Evolutionary conservation across 1,284 basidiomycete species (phyloP).

Genomic region (Rhodotorula sp.): DNA sequence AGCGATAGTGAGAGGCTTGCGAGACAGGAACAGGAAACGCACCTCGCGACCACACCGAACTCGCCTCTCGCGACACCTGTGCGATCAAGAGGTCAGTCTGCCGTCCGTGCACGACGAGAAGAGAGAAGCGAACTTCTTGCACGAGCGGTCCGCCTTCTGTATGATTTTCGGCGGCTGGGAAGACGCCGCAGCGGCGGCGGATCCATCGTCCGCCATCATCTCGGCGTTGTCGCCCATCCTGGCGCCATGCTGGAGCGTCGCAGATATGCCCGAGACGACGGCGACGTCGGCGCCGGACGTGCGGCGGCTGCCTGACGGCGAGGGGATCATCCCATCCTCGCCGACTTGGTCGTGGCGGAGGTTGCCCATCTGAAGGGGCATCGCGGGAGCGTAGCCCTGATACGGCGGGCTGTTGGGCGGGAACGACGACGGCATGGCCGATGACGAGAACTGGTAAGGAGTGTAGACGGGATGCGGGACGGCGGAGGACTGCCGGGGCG

Average conservation of each 20-base stretch:
- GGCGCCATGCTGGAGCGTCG: slow-evolving; percentile 2
- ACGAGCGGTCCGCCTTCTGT: slow-evolving; percentile 27
- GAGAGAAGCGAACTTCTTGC: slow-evolving; percentile 16
- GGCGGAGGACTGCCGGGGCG: neutral
- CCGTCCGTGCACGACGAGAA: too few relatives aligned
- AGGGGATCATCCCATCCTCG: neutral
- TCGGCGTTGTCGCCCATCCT: neutral
- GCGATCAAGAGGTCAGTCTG: neutral
- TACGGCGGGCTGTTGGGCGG: too few relatives aligned
- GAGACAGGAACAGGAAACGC: neutral
- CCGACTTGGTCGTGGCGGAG: neutral
- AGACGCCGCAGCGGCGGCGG: neutral
- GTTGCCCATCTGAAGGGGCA: neutral
- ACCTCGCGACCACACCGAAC: slow-evolving; percentile 31
- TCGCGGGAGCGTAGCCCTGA: neutral
- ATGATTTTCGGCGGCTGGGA: slow-evolving; percentile 3
- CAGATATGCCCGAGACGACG: neutral
- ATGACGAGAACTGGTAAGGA: neutral
- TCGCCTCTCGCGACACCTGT: slow-evolving; percentile 28
- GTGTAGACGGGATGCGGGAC: neutral
- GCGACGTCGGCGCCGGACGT: neutral
- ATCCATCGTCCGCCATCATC: neutral
- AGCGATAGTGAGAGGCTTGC: neutral
- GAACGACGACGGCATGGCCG: neutral
- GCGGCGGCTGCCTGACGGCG: neutral